A percentile compares a stretch with the other conserved stretches of the same genome.
Evolutionary conservation across 2,329 filamentous ascomycete species (phyloP).

Genomic region (Fusarium pseudonygamai): DNA sequence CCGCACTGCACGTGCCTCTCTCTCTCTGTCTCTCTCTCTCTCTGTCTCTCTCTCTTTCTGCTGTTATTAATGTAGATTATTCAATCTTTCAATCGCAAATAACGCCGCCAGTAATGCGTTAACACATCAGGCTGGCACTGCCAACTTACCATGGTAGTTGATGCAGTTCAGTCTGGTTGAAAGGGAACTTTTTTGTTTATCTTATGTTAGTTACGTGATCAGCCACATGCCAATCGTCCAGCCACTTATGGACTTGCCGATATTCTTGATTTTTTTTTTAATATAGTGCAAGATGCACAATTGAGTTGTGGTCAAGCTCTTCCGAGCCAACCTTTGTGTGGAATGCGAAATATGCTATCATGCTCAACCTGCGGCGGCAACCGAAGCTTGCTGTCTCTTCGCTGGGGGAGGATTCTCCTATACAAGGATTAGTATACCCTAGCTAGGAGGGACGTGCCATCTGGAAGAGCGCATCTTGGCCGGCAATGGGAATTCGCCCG

Average conservation of each 20-base stretch:
- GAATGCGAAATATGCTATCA: neutral
- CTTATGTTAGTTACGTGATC: conserved; percentile 28
- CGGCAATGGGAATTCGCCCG: conserved; percentile 15
- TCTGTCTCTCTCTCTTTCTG: neutral
- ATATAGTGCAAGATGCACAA: conserved; percentile 15
- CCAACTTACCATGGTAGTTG: conserved; percentile 21
- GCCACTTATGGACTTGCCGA: conserved; percentile 30
- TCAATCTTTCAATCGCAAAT: conserved; percentile 25
- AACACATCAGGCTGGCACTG: conserved; percentile 19
- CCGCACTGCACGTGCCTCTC: conserved; percentile 11
- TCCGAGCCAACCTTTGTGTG: conserved; percentile 16
- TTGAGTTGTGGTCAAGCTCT: conserved; percentile 8
- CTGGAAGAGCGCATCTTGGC: conserved; percentile 18
- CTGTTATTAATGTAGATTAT: conserved; percentile 38
- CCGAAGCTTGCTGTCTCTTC: conserved; percentile 54
- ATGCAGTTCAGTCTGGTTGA: conserved; percentile 24
- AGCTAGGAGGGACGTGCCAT: conserved; percentile 4
- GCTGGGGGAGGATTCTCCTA: conserved; percentile 53
- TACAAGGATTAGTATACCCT: conserved; percentile 40
- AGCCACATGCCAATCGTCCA: conserved; percentile 17
- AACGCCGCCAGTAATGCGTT: conserved; percentile 28
- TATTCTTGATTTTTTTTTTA: neutral
- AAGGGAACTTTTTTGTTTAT: conserved; percentile 23
- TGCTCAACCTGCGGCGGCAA: conserved; percentile 52
- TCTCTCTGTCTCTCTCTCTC: neutral